phyloP scores from a whole-genome alignment of 2,329 filamentous ascomycete species.

The Fusarium sp. region DNA sequence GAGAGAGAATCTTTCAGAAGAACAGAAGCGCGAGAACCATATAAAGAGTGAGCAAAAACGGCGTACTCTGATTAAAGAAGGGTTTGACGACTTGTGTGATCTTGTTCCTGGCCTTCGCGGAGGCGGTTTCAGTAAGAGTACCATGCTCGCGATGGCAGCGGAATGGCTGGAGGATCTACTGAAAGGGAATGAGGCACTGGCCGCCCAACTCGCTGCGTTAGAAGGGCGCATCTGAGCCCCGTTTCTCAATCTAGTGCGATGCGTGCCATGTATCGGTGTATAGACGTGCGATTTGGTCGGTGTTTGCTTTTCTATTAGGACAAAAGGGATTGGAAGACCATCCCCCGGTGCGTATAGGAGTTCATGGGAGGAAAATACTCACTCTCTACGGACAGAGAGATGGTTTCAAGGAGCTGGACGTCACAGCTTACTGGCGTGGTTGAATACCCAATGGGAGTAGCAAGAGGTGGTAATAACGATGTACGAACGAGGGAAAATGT shows the following conservation, averaged over 20 bases:
- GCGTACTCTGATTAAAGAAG: conserved; percentile 81
- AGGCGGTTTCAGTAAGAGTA: conserved; percentile 85
- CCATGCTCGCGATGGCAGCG: conserved; percentile 77
- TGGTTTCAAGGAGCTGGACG: conserved; percentile 14
- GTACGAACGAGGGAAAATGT: conserved; percentile 8
- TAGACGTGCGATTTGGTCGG: conserved; percentile 26
- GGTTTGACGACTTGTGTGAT: conserved; percentile 81
- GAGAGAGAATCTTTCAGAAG: conserved; percentile 80
- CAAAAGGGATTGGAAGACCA: conserved; percentile 23
- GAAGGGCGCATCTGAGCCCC: conserved; percentile 37
- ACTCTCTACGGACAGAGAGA: conserved; percentile 15
- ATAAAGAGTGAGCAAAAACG: conserved; percentile 90
- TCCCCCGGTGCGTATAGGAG: conserved; percentile 35
- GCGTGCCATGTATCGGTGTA: conserved; percentile 16
- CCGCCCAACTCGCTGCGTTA: conserved; percentile 59
- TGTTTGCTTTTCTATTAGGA: conserved; percentile 19
- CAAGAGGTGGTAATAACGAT: conserved; percentile 32
- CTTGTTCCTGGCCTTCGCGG: conserved; percentile 80
- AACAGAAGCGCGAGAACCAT: conserved; percentile 86
- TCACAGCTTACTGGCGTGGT: conserved; percentile 19
- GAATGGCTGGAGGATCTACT: conserved; percentile 82
- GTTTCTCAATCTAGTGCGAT: not conserved
- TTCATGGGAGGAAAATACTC: conserved; percentile 26
- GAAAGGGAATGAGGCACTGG: conserved; percentile 72
- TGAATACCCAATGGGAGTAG: conserved; percentile 32